A percentile compares a stretch with the other conserved stretches of the same genome.
Conservation (phyloP, 2,329 filamentous ascomycete species). For the Fusarium stilboides region DNA sequence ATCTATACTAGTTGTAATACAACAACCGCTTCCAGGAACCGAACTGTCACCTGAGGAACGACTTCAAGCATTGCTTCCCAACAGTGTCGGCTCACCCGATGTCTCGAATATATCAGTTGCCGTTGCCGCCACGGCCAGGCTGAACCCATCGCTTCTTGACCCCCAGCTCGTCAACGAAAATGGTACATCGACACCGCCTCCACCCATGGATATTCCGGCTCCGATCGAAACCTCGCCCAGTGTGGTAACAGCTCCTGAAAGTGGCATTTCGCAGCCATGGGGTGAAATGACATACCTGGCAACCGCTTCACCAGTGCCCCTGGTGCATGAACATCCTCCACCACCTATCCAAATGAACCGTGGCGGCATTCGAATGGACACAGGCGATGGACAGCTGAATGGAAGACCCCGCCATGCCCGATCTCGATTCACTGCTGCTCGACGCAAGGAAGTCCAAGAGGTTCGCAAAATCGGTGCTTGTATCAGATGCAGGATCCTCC, state of each 20-base stretch:
- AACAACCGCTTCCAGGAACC: slow-evolving; percentile 48
- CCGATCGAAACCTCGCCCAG: slow-evolving; percentile 44
- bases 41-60: slow-evolving; percentile 65
- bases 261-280: slow-evolving; percentile 62
- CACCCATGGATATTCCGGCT: slow-evolving; percentile 45
- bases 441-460: slow-evolving; percentile 76
- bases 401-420: slow-evolving; percentile 68
- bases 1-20: slow-evolving; percentile 34
- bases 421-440: slow-evolving; percentile 69
- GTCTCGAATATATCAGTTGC: slow-evolving; percentile 69
- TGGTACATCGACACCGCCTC: slow-evolving; percentile 51
- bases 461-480: slow-evolving; percentile 77
- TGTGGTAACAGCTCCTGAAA: slow-evolving; percentile 45
- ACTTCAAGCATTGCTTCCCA: slow-evolving; percentile 63
- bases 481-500: slow-evolving; percentile 75
- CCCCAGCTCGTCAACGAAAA: slow-evolving; percentile 61
- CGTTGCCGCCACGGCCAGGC: slow-evolving; percentile 69
- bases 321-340: slow-evolving; percentile 52
- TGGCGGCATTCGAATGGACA: slow-evolving; percentile 70
- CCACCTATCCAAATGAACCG: slow-evolving; percentile 55
- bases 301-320: slow-evolving; percentile 53
- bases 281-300: slow-evolving; percentile 68
- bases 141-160: slow-evolving; percentile 70
- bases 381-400: slow-evolving; percentile 59
- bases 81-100: slow-evolving; percentile 58